Base-by-base conservation (phyloP, 352 stramenopile species). In the Pythium sukuiense region DNA sequence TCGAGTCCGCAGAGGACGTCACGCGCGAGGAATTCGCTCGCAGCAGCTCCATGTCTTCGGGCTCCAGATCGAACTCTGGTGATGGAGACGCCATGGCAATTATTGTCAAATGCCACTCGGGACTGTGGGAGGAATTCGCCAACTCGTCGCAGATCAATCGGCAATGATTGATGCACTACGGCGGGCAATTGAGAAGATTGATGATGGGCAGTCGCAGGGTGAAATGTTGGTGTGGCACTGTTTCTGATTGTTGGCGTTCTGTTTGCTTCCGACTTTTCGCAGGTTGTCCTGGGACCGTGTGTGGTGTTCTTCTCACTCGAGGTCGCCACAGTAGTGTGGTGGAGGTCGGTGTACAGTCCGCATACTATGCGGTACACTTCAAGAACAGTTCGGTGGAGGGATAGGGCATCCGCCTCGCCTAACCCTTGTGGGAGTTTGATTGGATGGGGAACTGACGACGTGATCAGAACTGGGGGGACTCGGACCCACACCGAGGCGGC, bases 1-100 rank as follows among this genome's bases (percentile, higher is more conserved):
- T 32, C 29, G 54, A 60, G 30, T 3, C 13, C n/a, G n/a, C 20
- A 1, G 56, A 52, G 33, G 32, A 41, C 50, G 50, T 3, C 6
- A 55, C 53, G 41, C 52, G 39, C 41, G 39, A 57, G 27, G 39
- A 49, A 32, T 27, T 59, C 3, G 32, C 29, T 18, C 16, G 14
- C 29, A 71, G 6, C 16, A 72, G 53, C 53, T 72, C 59, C 65
- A 72, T 72, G 54, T 72, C 65, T 14, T 63, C 58, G 0, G 59
- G 59, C 6, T 72, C 65, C 59, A 72, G 30, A 6, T 72, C 65
- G 12, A 65, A 39, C 20, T 66, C 55, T 4, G 52, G 43, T 35
- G 24, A 59, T 39, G 30, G 18, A 4, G 54, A 18, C 35, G 39
- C 53, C 46, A 48, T 64, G 35, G 30, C 30, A 2, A 33, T 7